Evolutionary conservation across 768 basidiomycete genomes (phyloP), one percentile per base, ranked within the genome.

Genomic region (Scleroderma bovista): DNA sequence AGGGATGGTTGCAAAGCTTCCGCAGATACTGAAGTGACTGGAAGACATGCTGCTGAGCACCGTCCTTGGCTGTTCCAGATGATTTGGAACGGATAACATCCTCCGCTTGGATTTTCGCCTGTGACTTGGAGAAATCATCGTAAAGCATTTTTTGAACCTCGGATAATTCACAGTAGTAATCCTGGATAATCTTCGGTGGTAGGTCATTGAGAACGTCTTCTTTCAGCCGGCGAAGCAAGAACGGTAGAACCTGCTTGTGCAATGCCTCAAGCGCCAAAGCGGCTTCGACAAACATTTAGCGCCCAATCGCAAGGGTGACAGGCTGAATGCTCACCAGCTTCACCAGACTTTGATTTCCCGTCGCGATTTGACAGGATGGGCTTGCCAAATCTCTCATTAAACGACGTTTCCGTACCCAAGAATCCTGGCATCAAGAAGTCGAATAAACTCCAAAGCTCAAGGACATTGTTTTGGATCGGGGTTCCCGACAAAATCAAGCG

Each of bases 391-490:
- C 91, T 81, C 50, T 98, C 93, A 59, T 92, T 95, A 74, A 99
- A 99, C 2, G 85, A 86, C 13, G 84, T 67, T 66, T 98, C 96
- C 12, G 88, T 93, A n/a, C 96, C 96, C 46, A 99, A 73, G 72
- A 99, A 98, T 3, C 96, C 96, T 15, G 96, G 96, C 96, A 99
- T 99, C 57, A 99, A 72, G 72, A 98, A 99, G 69, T 99, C 96
- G 67, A 99, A 99, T 39, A 99, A 72, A 68, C 92, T 96, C 96
- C 96, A 99, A 2, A 99, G 72, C 64, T 99, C 96, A 44, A 99
- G 74, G 2, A 99, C 93, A 63, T 99, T 98, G 66, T 99, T 99
- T 70, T 99, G 96, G 51, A 99, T 98, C 0, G 96, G 96, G 6
- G 96, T 99, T 33, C 96, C 96, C 0, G 93, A 96, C 3, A 99